phyloP scores from a whole-genome alignment of 495 filamentous ascomycete genomes.

The Parathielavia hyrcaniae region DNA sequence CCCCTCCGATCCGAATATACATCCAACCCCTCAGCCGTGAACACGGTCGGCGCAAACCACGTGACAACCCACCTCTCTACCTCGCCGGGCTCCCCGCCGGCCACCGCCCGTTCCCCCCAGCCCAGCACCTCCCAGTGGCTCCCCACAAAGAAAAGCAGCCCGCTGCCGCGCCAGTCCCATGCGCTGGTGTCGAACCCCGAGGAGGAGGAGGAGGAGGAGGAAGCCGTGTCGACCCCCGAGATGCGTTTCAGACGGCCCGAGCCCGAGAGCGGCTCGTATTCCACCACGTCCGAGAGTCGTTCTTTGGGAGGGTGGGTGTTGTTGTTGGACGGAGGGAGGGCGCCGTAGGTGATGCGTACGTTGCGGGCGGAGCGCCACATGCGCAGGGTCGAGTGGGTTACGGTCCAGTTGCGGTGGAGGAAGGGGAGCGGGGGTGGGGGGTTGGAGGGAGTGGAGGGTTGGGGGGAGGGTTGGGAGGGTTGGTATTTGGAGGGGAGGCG shows the following conservation, averaged over 20 bases:
- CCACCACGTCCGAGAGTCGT: conserved; percentile 61
- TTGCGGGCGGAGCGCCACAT: conserved; percentile 69
- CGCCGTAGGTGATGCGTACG: conserved; percentile 65
- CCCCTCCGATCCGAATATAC: conserved; percentile 55
- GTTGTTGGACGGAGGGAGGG: conserved; percentile 34
- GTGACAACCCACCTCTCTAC: conserved; percentile 60
- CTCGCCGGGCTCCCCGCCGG: conserved; percentile 26
- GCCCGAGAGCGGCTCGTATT: conserved; percentile 49
- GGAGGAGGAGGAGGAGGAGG: no score
- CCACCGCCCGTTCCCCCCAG: conserved; percentile 47
- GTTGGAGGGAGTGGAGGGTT: conserved; percentile 30
- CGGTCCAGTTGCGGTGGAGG: conserved; percentile 64
- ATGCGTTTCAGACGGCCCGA: conserved; percentile 50
- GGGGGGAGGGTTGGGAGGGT: conserved; percentile 21
- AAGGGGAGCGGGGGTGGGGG: conserved; percentile 52
- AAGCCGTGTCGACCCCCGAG: conserved; percentile 56
- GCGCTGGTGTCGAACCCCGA: conserved; percentile 35
- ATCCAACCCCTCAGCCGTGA: conserved; percentile 70
- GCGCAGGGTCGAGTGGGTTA: conserved; percentile 67
- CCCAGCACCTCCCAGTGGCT: conserved; percentile 72
- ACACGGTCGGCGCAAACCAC: conserved; percentile 67
- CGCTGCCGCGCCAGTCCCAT: conserved; percentile 70
- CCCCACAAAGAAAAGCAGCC: conserved; percentile 55
- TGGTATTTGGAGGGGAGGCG: conserved; percentile 44
- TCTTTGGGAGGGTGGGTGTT: background rate